Conservation (phyloP, 441 rosid genomes). For the Aquilaria agallochum region DNA sequence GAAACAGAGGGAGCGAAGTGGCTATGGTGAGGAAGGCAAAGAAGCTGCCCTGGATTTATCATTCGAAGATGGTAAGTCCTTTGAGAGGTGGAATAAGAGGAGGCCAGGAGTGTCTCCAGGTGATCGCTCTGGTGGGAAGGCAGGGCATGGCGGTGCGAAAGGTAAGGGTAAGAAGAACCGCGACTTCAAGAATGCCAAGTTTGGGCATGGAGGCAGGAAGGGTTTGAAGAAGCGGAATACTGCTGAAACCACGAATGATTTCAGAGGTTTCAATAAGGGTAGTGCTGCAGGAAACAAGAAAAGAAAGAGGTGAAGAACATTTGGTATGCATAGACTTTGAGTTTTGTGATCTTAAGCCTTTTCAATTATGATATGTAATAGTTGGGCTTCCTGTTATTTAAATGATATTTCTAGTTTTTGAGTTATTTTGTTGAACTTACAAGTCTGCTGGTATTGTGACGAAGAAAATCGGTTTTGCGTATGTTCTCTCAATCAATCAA, state of each 20-base stretch:
- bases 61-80: constrained; percentile 58
- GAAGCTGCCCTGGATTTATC: constrained; percentile 45
- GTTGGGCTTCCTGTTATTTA: not conserved
- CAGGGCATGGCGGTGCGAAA: constrained; percentile 19
- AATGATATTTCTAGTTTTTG: constrained; percentile 10
- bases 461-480: not conserved
- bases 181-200: constrained; percentile 59
- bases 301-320: constrained; percentile 44
- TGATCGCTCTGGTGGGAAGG: constrained; percentile 84
- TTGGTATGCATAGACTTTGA: not conserved
- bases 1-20: constrained; percentile 86
- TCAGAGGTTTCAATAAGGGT: constrained; percentile 38
- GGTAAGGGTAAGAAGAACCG: constrained; percentile 39
- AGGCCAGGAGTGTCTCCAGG: constrained; percentile 64
- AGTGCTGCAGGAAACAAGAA: constrained; percentile 49
- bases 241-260: constrained; percentile 53
- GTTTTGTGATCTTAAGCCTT: not conserved
- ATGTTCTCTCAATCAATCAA: not conserved
- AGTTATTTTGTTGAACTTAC: not conserved
- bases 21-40: constrained; percentile 50
- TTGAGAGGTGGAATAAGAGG: constrained; percentile 58
- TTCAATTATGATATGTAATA: constrained; percentile 1
- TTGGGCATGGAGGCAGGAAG: constrained; percentile 78
- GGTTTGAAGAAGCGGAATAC: constrained; percentile 81
- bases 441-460: not conserved